Conservation (phyloP, 2,329 filamentous ascomycete genomes). For the Dactylellina leptospora region DNA sequence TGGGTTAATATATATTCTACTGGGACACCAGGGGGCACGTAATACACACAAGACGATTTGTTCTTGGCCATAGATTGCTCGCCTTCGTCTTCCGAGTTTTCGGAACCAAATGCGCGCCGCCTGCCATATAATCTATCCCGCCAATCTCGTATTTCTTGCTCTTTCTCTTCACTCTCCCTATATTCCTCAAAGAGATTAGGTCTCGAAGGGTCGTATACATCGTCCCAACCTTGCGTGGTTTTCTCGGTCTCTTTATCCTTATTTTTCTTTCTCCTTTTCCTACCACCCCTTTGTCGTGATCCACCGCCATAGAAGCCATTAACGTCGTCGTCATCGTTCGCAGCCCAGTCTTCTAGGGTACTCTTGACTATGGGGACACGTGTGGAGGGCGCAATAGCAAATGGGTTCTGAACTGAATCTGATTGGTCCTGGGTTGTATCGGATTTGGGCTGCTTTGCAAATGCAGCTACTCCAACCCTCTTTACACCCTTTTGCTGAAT, state of each 20-base stretch:
- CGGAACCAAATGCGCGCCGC: constrained; percentile 62
- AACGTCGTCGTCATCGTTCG: constrained; percentile 75
- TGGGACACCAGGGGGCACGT: background rate
- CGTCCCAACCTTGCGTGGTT: constrained; percentile 81
- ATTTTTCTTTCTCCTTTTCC: constrained; percentile 73
- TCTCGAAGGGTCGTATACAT: constrained; percentile 83
- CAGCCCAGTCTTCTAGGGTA: constrained; percentile 82
- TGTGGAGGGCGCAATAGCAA: background rate
- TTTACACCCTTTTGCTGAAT: constrained; percentile 31
- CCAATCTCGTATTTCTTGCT: constrained; percentile 83
- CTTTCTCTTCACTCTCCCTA: constrained; percentile 81
- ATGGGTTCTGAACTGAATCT: constrained; percentile 50
- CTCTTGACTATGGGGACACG: constrained; percentile 68
- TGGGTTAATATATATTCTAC: constrained; percentile 60
- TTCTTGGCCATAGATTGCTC: constrained; percentile 11
- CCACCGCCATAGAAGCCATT: constrained; percentile 71
- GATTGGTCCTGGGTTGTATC: constrained; percentile 20
- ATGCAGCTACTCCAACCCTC: constrained; percentile 22
- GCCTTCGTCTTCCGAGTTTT: constrained; percentile 63
- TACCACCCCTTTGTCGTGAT: constrained; percentile 77
- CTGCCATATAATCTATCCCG: constrained; percentile 79
- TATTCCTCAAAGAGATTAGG: constrained; percentile 89
- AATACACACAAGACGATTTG: constrained; percentile 5
- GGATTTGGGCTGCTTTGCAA: constrained; percentile 36
- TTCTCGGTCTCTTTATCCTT: constrained; percentile 73